Evolutionary conservation across 1,284 basidiomycete genomes (phyloP), one percentile per base, ranked within the genome.

Genomic region (Irpex sp.): DNA sequence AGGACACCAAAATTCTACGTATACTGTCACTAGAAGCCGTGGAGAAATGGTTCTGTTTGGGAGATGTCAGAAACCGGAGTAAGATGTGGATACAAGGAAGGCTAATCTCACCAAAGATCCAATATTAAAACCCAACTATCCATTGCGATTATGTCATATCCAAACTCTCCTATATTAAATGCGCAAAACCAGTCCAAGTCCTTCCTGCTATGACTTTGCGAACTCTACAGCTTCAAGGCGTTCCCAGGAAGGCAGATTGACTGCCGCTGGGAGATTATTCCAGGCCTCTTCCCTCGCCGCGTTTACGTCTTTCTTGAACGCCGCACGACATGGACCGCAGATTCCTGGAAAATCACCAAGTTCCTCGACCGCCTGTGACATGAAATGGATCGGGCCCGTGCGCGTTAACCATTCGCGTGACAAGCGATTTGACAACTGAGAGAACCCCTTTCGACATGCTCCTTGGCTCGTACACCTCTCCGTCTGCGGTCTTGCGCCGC

Each of bases 11-110:
- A 48, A 7, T 59, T 26, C 21, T 36, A 36, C 21, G 34, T 9
- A 26, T 5, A 26, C 72, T 84, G 49, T 79, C 80, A 37, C 71
- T 79, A 59, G 88, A 89, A 60, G 78, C 85, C 73, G 70, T 94
- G 31, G 93, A 94, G 74, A 92, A 91, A 71, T 95, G 93, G 93
- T 95, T 92, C 92, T 92, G 90, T 69, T 73, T 89, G 52, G 93
- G 93, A 1, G 88, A 91, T 69, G 73, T 71, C 11, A 79, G 82
- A 57, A 94, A 94, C 73, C 80, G 92, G 9, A 70, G 67, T 3
- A 79, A 75, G 1, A 80, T 93, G 73, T 94, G 91, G 91, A 81
- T 94, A 2, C 90, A 93, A 74, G 93, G 93, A 11, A 67, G 44
- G 36, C 15, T 64, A 31, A 54, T 69, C 8, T 60, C 55, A 61